phyloP scores from a whole-genome alignment of 176 grass and related monocot genomes.

The Alopecurus myosuroides region DNA sequence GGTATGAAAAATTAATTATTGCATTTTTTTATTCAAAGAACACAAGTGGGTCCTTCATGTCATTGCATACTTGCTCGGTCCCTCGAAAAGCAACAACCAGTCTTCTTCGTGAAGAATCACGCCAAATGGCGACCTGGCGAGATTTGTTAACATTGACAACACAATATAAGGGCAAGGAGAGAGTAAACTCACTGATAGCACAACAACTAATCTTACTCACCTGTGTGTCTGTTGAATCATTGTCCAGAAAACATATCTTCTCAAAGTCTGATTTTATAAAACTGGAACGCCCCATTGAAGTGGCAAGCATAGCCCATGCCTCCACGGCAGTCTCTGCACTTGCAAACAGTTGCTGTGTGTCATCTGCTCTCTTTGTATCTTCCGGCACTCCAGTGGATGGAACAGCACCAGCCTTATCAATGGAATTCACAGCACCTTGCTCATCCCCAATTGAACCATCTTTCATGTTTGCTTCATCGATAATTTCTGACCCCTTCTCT shows the following conservation, averaged over 20 bases:
- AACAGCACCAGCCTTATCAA: slow-evolving; percentile 23
- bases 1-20: not conserved
- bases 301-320: slow-evolving; percentile 96
- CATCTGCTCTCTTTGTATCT: slow-evolving; percentile 54
- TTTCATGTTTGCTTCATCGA: slow-evolving; percentile 20
- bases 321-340: slow-evolving; percentile 97
- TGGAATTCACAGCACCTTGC: slow-evolving; percentile 32
- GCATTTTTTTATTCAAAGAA: slow-evolving; percentile 4
- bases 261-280: slow-evolving; percentile 98
- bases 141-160: slow-evolving; percentile 1
- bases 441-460: slow-evolving; percentile 28
- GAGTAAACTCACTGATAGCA: not conserved
- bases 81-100: slow-evolving; percentile 84
- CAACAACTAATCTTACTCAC: slow-evolving; percentile 9
- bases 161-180: slow-evolving; percentile 4
- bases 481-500: slow-evolving; percentile 24
- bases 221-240: slow-evolving; percentile 81
- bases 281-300: slow-evolving; percentile 81
- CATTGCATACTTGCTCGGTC: slow-evolving; percentile 89
- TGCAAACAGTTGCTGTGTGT: slow-evolving; percentile 69
- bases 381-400: slow-evolving; percentile 20
- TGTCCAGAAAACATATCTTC: slow-evolving; percentile 97
- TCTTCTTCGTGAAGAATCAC: slow-evolving; percentile 78
- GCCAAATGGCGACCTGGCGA: slow-evolving; percentile 84
- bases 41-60: slow-evolving; percentile 14